These are phyloP conservation scores for Camelina neglecta DNA, from an alignment of 345 rosid genomes.

Conservation along the genomic window DNA sequence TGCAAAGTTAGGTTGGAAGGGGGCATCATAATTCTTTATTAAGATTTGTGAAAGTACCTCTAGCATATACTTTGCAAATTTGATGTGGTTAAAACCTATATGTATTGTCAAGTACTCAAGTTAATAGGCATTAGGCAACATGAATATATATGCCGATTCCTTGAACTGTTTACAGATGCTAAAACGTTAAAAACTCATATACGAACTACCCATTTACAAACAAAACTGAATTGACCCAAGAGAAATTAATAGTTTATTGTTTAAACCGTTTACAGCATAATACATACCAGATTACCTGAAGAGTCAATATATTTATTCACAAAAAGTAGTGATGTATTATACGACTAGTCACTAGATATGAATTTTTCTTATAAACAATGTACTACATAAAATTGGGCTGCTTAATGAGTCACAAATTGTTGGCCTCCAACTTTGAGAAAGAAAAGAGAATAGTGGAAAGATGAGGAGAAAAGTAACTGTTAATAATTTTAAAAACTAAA, in stretches of 20 bases:
- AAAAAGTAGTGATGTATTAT: not conserved
- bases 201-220: no score
- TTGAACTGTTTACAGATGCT: no score
- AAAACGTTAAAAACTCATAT: no score
- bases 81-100: not conserved
- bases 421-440: conserved; percentile 38
- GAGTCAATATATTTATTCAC: not conserved
- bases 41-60: not conserved
- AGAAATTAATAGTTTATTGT: no score
- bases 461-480: conserved; percentile 40
- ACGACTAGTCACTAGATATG: not conserved
- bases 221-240: no score
- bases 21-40: conserved; percentile 28
- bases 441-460: conserved; percentile 31
- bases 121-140: not conserved
- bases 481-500: not conserved
- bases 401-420: conserved; percentile 33
- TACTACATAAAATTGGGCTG: conserved; percentile 19
- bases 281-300: not conserved
- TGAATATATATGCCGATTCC: not conserved
- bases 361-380: not conserved
- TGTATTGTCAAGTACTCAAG: not conserved
- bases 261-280: no score
- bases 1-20: conserved; percentile 44
- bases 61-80: conserved; percentile 2